Percentiles rank a stretch among this genome's conserved stretches.
These are phyloP conservation scores for Murraya koenigii DNA, from an alignment of 345 rosid genomes.

Conservation along the genomic window DNA sequence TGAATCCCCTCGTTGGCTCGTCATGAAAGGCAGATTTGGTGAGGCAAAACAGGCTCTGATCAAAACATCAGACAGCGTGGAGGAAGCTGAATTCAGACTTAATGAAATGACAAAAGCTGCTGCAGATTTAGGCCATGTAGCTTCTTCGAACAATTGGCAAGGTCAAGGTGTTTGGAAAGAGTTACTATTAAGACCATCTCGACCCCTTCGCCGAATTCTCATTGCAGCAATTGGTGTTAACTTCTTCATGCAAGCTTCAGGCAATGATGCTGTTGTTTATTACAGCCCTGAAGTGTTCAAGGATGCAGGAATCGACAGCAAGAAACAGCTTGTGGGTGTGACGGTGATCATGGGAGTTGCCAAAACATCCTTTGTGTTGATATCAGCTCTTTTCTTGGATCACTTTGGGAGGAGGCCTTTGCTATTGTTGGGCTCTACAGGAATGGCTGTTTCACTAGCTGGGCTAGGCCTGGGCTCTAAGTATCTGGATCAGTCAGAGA, in stretches of 20 bases:
- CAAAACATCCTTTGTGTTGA: conserved; percentile 38
- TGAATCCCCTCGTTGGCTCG: conserved; percentile 64
- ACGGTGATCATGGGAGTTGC: conserved; percentile 49
- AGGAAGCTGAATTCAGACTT: conserved; percentile 41
- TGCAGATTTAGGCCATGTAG: not conserved
- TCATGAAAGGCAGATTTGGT: conserved; percentile 39
- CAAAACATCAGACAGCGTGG: conserved; percentile 36
- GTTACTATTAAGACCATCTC: conserved; percentile 32
- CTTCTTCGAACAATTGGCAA: conserved; percentile 15
- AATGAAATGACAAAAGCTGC: conserved; percentile 33
- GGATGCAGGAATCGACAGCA: conserved; percentile 35
- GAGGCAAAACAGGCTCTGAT: conserved; percentile 43
- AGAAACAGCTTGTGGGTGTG: conserved; percentile 36
- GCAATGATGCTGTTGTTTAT: conserved; percentile 52
- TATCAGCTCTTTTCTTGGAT: conserved; percentile 48
- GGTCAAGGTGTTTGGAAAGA: conserved; percentile 52
- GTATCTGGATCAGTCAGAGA: conserved; percentile 27
- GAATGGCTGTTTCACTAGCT: conserved; percentile 43
- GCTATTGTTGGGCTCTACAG: conserved; percentile 37
- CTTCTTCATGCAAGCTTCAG: conserved; percentile 73
- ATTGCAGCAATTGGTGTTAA: conserved; percentile 49
- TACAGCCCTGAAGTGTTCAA: conserved; percentile 56
- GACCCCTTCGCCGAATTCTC: conserved; percentile 37
- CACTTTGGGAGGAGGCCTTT: conserved; percentile 46
- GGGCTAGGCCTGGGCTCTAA: conserved; percentile 45